Evolutionary conservation across 73 alveolate genomes (phyloP), one percentile per base, ranked within the genome.

Genomic region (Paramecium sexaurelia): DNA sequence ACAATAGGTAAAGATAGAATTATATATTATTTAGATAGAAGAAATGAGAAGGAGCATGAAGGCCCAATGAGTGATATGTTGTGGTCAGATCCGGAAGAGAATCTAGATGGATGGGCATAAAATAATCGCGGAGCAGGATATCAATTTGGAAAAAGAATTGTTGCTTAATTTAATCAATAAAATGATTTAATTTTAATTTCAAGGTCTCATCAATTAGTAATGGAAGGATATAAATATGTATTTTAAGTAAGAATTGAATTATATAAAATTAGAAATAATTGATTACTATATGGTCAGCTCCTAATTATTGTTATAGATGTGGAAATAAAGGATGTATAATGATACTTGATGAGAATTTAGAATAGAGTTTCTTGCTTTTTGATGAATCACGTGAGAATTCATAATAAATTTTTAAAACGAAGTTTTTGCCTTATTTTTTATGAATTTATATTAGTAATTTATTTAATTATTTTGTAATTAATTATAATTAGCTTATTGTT

Each of bases 61-160:
- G 99, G 99, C 1, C 97, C 99, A 6, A 96, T 97, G 92, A 91
- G 98, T 56, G 99, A 97, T 89, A 89, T 97, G 41, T 96, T 97
- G 98, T 97, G 99, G 99, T 92, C 97, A 47, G 99, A 97, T 86
- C 99, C 99, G 11, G 99, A 97, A 68, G 96, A 95, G 57, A 98
- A 96, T 68, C 87, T 95, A 75, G 99, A 97, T 8, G 92, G 97
- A 19, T 97, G 99, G 99, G 92, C 93, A 33, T 55, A 93, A 87
- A 87, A 94, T 20, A 94, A 97, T 26, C 93, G 99, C 87, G 99
- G 99, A 0, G 99, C 98, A 3, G 99, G 99, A 29, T 96, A 96
- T 96, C 75, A 92, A 9, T 97, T 97, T 75, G 99, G 99, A 40
- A 96, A 96, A 56, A 97, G 88, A 61, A 98, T 95, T 17, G 97